Percentiles rank a stretch among this genome's conserved stretches.
phyloP scores from a whole-genome alignment of 441 rosid species.

The Bocquillonia castaneifolia region DNA sequence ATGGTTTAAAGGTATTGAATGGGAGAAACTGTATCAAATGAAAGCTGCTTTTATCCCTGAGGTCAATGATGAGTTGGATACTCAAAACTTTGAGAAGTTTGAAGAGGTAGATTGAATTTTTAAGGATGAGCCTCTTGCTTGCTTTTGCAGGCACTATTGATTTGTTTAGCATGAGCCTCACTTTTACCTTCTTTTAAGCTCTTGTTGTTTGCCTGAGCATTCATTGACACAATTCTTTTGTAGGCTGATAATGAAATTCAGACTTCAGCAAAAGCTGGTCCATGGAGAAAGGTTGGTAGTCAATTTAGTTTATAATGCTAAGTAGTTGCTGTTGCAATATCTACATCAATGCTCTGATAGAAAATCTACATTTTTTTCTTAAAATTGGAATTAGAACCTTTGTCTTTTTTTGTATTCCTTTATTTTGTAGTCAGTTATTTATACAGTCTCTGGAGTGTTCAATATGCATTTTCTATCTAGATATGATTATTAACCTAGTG shows the following conservation, averaged over 20 bases:
- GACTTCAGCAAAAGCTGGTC: slow-evolving; percentile 72
- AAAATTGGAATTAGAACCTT: too few relatives aligned
- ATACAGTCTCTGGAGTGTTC: not conserved
- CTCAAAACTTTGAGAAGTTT: slow-evolving; percentile 92
- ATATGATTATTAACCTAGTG: not conserved
- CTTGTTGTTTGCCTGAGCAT: slow-evolving; percentile 13
- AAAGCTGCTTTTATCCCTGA: slow-evolving; percentile 92
- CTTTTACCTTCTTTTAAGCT: too few relatives aligned
- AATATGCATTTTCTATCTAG: not conserved
- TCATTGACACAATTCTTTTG: slow-evolving; percentile 23
- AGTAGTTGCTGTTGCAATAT: slow-evolving; percentile 1
- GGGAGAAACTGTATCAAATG: slow-evolving; percentile 81
- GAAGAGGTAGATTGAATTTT: slow-evolving; percentile 62
- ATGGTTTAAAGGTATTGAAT: slow-evolving; percentile 78
- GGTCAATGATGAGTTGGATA: slow-evolving; percentile 91
- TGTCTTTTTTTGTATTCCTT: not conserved
- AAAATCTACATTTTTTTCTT: not conserved
- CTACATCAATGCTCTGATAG: slow-evolving; percentile 4
- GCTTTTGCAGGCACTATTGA: too few relatives aligned
- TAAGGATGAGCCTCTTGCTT: slow-evolving; percentile 4
- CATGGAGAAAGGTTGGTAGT: slow-evolving; percentile 86
- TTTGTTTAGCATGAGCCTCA: too few relatives aligned
- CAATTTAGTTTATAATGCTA: not conserved
- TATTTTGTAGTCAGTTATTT: not conserved
- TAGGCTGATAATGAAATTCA: slow-evolving; percentile 69